Base-by-base conservation (phyloP, 148 eudicot species). In the Drosera capensis region DNA sequence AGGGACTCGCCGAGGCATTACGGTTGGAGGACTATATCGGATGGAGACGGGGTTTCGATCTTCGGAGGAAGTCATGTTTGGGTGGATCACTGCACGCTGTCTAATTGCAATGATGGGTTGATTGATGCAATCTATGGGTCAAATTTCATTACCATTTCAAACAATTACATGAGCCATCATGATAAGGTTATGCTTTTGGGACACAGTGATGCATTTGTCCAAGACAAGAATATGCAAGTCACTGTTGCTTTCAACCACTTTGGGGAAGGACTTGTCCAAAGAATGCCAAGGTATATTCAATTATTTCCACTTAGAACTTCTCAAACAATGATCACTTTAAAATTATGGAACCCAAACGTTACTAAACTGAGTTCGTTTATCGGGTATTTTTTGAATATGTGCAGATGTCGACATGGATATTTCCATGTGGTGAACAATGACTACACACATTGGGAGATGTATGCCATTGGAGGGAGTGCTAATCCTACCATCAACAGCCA, bases 201-300 rank as follows among this genome's bases (percentile, higher is more conserved):
- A 0, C 83, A 79, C 36, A 75, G 77, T 51, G 94, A 82, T 40
- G 55, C 75, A 0, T 79, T 55, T 11, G 30, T 60, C 3, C 54
- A 57, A 0, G 94, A 82, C 43, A 75, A 66, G 64, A 66, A 58
- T 46, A 82, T 82, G 94, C 86, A 82, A 23, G 75, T 74, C 45
- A 82, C 94, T 6, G 67, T 82, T 55, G 94, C 86, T 1, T 78
- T 82, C 25, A 82, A 78, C 40, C 93, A 82, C 56, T 82, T 82
- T 47, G 93, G 92, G 31, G 93, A 82, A 67, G 93, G 82, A 14
- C 93, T 82, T 54, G 79, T 82, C 20, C 93, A 82, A 45, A 70
- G 93, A 59, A 82, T 82, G 79, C 93, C 93, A 2, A 78, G 93
- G 92, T 81, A 73, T n/a, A n/a, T n/a, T n/a, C n/a, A n/a, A n/a